phyloP scores from a whole-genome alignment of 2,329 filamentous ascomycete genomes.

The Fusarium redolens region DNA sequence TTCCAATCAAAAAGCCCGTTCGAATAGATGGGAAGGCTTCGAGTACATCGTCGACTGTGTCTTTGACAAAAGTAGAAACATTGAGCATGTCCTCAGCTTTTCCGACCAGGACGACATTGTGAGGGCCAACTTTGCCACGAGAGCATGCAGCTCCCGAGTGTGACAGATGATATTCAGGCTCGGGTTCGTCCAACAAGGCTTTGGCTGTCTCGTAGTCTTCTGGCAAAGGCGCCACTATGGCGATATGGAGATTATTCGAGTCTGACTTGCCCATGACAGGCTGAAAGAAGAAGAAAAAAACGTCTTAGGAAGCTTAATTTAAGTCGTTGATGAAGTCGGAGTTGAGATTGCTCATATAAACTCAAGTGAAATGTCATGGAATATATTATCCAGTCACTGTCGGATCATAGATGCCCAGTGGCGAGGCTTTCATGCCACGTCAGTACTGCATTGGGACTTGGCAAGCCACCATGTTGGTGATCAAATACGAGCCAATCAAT shows the following conservation, averaged over 20 bases:
- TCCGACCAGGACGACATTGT: neutral
- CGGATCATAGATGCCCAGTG: accelerated
- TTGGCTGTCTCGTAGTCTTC: neutral
- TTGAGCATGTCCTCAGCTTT: accelerated
- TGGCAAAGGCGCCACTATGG: neutral
- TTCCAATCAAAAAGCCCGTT: neutral
- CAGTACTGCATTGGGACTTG: neutral
- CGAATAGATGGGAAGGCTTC: accelerated
- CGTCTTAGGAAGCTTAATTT: no score
- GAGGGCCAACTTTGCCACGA: neutral
- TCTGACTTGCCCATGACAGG: neutral
- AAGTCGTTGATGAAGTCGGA: no score
- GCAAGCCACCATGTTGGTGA: neutral
- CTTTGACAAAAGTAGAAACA: accelerated
- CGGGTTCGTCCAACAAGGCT: accelerated
- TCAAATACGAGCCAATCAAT: neutral
- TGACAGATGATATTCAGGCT: accelerated
- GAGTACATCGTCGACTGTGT: neutral
- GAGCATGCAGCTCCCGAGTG: neutral
- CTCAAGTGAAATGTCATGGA: neutral
- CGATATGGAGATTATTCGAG: neutral
- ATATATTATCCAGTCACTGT: neutral
- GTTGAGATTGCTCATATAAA: no score
- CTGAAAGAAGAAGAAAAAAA: neutral
- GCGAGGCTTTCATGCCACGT: neutral